Evolutionary conservation across 371 early-diverging fungal species (phyloP), one percentile per base, ranked within the genome.

Genomic region (Mycotypha africana): DNA sequence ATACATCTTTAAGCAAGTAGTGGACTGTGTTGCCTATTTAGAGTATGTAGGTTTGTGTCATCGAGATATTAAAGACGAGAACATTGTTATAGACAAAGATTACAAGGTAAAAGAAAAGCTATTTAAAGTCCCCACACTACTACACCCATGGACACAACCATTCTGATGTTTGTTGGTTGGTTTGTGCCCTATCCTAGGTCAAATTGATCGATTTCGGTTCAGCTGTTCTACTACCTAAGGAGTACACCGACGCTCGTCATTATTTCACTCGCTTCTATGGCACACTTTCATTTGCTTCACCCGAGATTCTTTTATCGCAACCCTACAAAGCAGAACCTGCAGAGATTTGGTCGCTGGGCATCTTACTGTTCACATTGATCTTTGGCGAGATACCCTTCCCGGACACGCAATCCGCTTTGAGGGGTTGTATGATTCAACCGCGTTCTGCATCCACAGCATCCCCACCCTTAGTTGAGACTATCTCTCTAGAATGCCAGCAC

Each of bases 171-270:
- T 28, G 5, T 28, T 28, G 5, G 8, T 28, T 28, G 28, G 11
- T 28, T 28, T 28, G 28, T 8, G n/a, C 33, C n/a, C 14, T 2
- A n/a, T 35, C 26, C 19, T 52, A 73, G 53, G 84, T 88, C 58
- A 89, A 88, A 55, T 53, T 91, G 47, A 86, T 91, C 47, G 92
- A 91, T 59, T 91, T 91, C 67, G 92, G 92, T 2, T 73, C 74
- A 14, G 51, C 74, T 14, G 50, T 80, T 60, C 38, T 62, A 37
- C 46, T 65, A 16, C 65, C 66, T 19, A 63, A 65, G 16, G 54
- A 58, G 33, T 49, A 52, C 19, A 12, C 45, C 16, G 51, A 58
- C 20, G 47, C 51, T 8, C 51, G 52, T 30, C 49, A 62, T 16
- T 45, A 58, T 17, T 66, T 65, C 37, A 54, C 49, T n/a, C 53